Evolutionary conservation across 139 green algal genomes (phyloP).

Genomic region (Dunaliella primolecta): DNA sequence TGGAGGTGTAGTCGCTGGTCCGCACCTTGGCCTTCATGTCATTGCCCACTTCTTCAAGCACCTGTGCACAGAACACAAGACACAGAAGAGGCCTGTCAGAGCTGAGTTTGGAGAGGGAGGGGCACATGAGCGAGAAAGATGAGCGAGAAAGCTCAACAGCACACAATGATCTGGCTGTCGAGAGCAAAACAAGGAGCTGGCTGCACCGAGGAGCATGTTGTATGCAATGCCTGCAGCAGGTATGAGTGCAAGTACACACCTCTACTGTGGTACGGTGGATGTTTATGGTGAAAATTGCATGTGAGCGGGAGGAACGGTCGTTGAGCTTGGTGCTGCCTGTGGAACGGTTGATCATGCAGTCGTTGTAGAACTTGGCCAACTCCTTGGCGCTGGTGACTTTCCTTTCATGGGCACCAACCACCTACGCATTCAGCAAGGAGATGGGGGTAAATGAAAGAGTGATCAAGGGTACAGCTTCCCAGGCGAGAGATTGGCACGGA

Average conservation of each 20-base stretch:
- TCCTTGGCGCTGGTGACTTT: slow-evolving; percentile 33
- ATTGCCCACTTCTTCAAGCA: slow-evolving; percentile 41
- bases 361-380: slow-evolving; percentile 53
- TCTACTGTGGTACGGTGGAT: slow-evolving; percentile 54
- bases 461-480: neutral
- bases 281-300: slow-evolving; percentile 69
- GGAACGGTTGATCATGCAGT: slow-evolving; percentile 57
- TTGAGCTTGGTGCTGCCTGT: slow-evolving; percentile 66
- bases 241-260: slow-evolving; percentile 6
- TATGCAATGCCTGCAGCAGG: no score
- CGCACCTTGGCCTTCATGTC: slow-evolving; percentile 45
- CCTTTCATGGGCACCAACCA: slow-evolving; percentile 47
- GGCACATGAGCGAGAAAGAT: no score
- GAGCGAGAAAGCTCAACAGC: no score
- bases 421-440: slow-evolving; percentile 23
- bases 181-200: no score
- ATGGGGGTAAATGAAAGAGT: neutral
- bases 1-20: slow-evolving; percentile 44
- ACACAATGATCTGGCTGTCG: no score
- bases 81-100: no score
- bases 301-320: slow-evolving; percentile 60
- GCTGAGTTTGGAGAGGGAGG: no score
- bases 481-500: no score
- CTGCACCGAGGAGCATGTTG: no score
- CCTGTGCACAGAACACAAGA: slow-evolving; percentile 5